Base-by-base conservation (phyloP, 768 basidiomycete genomes). In the Boletus tomentosulus region DNA sequence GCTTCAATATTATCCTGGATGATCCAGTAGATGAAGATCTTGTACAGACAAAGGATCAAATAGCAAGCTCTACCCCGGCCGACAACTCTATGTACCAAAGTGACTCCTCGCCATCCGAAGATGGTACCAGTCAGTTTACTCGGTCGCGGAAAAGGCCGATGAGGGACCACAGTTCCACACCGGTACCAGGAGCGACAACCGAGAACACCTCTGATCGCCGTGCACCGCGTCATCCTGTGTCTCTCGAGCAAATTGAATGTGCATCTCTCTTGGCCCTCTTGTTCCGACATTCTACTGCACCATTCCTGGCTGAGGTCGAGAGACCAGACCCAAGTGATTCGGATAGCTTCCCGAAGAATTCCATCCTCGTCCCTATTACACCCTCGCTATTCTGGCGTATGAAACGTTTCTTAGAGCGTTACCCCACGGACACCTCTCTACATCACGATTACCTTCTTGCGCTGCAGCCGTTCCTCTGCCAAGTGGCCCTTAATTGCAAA, bases 1-100 rank as follows among this genome's bases (percentile, higher is more conserved):
- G 79, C 37, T 93, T 96, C 73, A 90, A 92, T 60, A 80, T 85
- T 5, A 74, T 94, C 24, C 71, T 98, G 5, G 83, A 79, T 11
- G 86, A 89, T 60, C 64, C 68, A 56, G 78, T 71, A 50, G 73
- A 73, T 45, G 59, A 66, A 22, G 59, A 70, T 9, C 59, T 68
- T 6, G 65, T 70, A 9, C 61, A 51, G 37, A 47, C 58, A 9
- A 66, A 65, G 9, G 48, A 67, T 55, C 47, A 65, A 56, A 56
- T 68, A 57, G 6, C 59, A 46, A 59, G 33, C 10, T 56, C 55
- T 45, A 22, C 25, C 39, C 43, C 39, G 9, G 53, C 12, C 16
- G 58, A 66, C 22, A 54, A 69, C 46, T 63, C 70, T 31, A 69
- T 71, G 71, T 72, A 69, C 48, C 69, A 65, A 57, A 57, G 67